Conservation (phyloP, 257 asterid genomes). For the Galeopsis tetrahit region DNA sequence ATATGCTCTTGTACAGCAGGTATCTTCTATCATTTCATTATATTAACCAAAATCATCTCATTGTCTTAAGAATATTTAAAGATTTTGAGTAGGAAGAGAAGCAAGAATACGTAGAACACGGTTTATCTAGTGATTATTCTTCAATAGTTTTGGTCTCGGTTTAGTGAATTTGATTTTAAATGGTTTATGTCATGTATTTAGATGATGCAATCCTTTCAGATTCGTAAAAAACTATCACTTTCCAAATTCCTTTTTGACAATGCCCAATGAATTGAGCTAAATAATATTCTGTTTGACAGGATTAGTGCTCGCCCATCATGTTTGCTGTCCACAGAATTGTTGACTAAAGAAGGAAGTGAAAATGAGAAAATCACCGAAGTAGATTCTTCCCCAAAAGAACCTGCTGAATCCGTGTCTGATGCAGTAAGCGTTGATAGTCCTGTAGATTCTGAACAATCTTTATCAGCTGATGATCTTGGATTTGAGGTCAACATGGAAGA, state of each 20-base stretch:
- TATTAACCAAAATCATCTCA: background rate
- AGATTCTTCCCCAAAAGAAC: conserved; percentile 38
- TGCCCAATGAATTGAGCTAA: background rate
- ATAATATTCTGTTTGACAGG: conserved; percentile 46
- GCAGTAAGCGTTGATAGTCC: conserved; percentile 36
- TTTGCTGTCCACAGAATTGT: conserved; percentile 57
- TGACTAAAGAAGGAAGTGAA: conserved; percentile 44
- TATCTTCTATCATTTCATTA: conserved; percentile 38
- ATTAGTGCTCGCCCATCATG: conserved; percentile 61
- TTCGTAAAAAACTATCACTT: background rate
- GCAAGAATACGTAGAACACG: background rate
- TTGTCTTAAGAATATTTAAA: background rate
- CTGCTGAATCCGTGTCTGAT: conserved; percentile 41
- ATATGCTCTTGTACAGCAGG: conserved; percentile 97
- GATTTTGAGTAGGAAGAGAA: background rate
- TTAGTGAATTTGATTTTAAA: background rate
- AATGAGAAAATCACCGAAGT: conserved; percentile 41
- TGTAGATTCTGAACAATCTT: conserved; percentile 39
- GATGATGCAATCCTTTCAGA: background rate
- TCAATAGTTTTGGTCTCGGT: conserved; percentile 10
- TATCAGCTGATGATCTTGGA: conserved; percentile 38
- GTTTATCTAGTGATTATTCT: conserved; percentile 3
- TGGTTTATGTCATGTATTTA: background rate
- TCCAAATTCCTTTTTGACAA: background rate
- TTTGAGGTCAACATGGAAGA: conserved; percentile 39